A percentile compares a stretch with the other conserved stretches of the same genome.
These are phyloP conservation scores for Malania oleifera DNA, from an alignment of 164 flowering plant genomes.

Conservation along the genomic window DNA sequence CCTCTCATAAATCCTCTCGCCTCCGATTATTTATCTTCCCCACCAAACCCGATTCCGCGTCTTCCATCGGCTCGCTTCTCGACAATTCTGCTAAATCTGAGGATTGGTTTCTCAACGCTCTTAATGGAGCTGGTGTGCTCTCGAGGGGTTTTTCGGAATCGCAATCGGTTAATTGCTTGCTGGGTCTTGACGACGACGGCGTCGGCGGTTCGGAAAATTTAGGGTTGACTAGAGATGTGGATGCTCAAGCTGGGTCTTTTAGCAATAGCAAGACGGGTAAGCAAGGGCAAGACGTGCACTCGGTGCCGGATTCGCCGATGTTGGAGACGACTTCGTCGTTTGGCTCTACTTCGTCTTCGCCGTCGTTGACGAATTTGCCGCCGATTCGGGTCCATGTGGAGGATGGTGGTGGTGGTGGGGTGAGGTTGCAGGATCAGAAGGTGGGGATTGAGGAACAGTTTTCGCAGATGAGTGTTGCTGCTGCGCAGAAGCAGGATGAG, in stretches of 20 bases:
- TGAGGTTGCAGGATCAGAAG: conserved; percentile 30
- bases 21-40: conserved; percentile 51
- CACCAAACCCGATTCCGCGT: conserved; percentile 27
- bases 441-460: conserved; percentile 69
- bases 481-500: conserved; percentile 36
- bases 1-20: conserved; percentile 31
- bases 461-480: conserved; percentile 41
- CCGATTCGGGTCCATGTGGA: conserved; percentile 66
- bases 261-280: conserved; percentile 24
- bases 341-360: conserved; percentile 70
- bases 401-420: conserved; percentile 19
- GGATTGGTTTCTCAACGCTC: conserved; percentile 52
- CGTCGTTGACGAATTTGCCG: conserved; percentile 63
- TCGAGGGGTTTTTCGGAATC: conserved; percentile 39
- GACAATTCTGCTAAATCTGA: conserved; percentile 40
- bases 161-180: conserved; percentile 38
- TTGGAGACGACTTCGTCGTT: conserved; percentile 76
- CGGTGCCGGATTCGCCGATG: conserved; percentile 77
- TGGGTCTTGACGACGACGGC: conserved; percentile 40
- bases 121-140: conserved; percentile 36
- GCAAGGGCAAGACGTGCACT: conserved; percentile 45
- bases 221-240: conserved; percentile 10
- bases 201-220: background rate
- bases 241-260: conserved; percentile 11
- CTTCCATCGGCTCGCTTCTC: conserved; percentile 39